Conservation (phyloP, 2,329 filamentous ascomycete genomes). For the Diaporthe ilicicola region DNA sequence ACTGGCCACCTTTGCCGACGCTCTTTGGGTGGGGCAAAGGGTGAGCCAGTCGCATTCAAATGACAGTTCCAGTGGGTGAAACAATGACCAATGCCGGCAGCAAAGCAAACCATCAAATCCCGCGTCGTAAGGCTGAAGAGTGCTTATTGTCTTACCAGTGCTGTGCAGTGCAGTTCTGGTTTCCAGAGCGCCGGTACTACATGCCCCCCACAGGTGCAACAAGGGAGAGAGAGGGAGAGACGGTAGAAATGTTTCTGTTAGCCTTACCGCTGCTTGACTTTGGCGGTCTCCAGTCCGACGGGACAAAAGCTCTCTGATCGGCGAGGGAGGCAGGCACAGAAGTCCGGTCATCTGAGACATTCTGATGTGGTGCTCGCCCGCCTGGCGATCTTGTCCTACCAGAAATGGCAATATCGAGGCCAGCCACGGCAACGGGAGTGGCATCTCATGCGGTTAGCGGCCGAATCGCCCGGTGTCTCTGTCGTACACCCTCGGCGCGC, state of each 20-base stretch:
- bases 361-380: conserved; percentile 2
- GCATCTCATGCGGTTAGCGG: conserved; percentile 20
- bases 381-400: conserved; percentile 16
- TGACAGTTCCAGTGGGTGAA: conserved; percentile 3
- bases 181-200: conserved; percentile 5
- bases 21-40: not conserved
- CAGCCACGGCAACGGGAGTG: conserved; percentile 24
- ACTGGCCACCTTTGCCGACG: not conserved
- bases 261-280: conserved; percentile 19
- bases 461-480: conserved; percentile 16
- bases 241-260: not conserved
- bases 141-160: conserved; percentile 13
- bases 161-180: conserved; percentile 13
- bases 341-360: conserved; percentile 15
- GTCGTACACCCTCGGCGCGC: conserved; percentile 3
- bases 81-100: conserved; percentile 11
- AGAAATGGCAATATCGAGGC: conserved; percentile 3
- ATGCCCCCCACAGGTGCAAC: not conserved
- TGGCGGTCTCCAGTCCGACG: not conserved
- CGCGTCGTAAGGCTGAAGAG: conserved; percentile 11
- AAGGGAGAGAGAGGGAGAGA: conserved; percentile 6
- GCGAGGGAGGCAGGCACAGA: not conserved
- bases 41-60: conserved; percentile 2
- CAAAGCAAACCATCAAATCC: not conserved
- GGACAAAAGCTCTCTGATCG: not conserved